A percentile compares a stretch with the other conserved stretches of the same genome.
phyloP scores from a whole-genome alignment of 1,139 yeast species.

The Meyerozyma athensensis region DNA sequence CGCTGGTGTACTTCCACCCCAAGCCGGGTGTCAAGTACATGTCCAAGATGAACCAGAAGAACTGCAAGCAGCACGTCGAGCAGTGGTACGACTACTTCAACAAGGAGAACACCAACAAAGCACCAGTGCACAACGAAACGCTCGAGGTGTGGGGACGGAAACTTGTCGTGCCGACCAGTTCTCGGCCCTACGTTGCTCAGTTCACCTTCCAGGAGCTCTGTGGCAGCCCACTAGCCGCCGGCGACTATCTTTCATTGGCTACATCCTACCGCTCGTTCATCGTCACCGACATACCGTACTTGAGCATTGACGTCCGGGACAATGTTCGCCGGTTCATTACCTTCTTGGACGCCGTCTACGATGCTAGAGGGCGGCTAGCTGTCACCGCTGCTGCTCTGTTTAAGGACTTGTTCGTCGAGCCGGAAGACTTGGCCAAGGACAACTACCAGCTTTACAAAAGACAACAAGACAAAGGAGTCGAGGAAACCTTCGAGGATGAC shows the following conservation, averaged over 20 bases:
- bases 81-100: constrained; percentile 77
- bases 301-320: constrained; percentile 75
- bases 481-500: constrained; percentile 49
- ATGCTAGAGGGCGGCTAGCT: constrained; percentile 79
- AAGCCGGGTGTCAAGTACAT: constrained; percentile 54
- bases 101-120: constrained; percentile 44
- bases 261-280: constrained; percentile 72
- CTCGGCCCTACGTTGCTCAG: constrained; percentile 81
- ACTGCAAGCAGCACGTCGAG: constrained; percentile 59
- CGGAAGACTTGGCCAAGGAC: constrained; percentile 56
- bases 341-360: constrained; percentile 91
- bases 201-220: constrained; percentile 83
- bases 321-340: constrained; percentile 87
- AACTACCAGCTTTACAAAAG: constrained; percentile 46
- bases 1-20: constrained; percentile 77
- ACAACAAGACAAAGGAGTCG: constrained; percentile 27
- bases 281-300: constrained; percentile 84
- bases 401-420: constrained; percentile 79
- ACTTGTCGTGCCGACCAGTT: constrained; percentile 66
- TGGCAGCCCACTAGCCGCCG: constrained; percentile 88
- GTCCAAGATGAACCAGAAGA: constrained; percentile 47
- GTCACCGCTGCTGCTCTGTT: constrained; percentile 87
- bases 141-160: constrained; percentile 86
- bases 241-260: constrained; percentile 85
- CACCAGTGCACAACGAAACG: constrained; percentile 26